phyloP scores from a whole-genome alignment of 352 stramenopile genomes.

The Blastocystis sp. region DNA sequence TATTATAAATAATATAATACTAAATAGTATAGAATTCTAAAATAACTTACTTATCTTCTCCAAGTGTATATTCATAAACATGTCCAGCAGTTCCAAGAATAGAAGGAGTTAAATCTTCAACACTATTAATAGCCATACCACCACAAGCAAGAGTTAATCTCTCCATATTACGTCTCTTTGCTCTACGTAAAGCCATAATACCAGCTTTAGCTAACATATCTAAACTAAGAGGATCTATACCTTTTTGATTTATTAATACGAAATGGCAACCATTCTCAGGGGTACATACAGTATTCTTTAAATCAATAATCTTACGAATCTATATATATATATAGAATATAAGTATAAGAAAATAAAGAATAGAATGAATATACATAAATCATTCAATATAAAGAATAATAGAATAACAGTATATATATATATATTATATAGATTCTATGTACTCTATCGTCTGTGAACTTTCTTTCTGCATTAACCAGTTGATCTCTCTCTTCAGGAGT shows the following conservation, averaged over 20 bases:
- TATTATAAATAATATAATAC: too few species aligned
- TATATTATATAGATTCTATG: too few species aligned
- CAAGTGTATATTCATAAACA: slow-evolving; percentile 88
- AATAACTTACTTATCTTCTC: slow-evolving; percentile 98
- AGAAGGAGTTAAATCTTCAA: slow-evolving; percentile 81
- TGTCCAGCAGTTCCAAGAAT: slow-evolving; percentile 84
- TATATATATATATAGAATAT: too few species aligned
- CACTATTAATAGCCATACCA: slow-evolving; percentile 84
- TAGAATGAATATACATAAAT: too few species aligned
- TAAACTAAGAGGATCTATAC: slow-evolving; percentile 85
- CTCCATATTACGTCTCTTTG: slow-evolving; percentile 99
- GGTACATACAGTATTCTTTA: slow-evolving; percentile 85
- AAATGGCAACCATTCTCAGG: slow-evolving; percentile 83
- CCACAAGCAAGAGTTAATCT: slow-evolving; percentile 89
- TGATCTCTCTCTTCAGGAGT: slow-evolving; percentile 93
- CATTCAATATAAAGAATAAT: slow-evolving; percentile 39
- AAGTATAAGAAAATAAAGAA: too few species aligned
- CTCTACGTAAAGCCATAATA: slow-evolving; percentile 82
- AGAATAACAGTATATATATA: too few species aligned
- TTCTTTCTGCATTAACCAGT: slow-evolving; percentile 74
- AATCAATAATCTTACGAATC: slow-evolving; percentile 77
- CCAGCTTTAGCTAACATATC: slow-evolving; percentile 99
- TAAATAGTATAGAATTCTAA: too few species aligned
- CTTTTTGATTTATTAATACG: slow-evolving; percentile 99
- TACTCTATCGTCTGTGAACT: slow-evolving; percentile 86